A percentile compares a stretch with the other conserved stretches of the same genome.
Conservation (phyloP, 192 early-diverging fungal species). For the Diversispora epigaea region DNA sequence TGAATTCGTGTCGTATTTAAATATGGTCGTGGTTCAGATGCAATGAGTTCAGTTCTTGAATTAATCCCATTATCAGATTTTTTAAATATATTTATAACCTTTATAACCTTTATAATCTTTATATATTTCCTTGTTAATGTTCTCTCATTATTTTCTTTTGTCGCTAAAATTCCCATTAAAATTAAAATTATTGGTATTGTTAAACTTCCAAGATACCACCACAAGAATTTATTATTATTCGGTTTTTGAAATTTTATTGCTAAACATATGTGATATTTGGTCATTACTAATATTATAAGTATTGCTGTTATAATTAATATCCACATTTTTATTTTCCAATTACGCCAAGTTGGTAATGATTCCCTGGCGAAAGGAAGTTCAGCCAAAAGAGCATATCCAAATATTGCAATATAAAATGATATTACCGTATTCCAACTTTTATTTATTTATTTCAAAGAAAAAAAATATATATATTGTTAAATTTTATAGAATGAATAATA, state of each 20-base stretch:
- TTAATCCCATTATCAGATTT: neutral
- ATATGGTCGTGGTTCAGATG: neutral
- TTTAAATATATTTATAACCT: neutral
- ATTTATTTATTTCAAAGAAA: neutral
- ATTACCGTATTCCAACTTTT: constrained; percentile 41
- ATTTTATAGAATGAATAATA: neutral
- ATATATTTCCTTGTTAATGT: constrained; percentile 18
- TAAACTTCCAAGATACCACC: constrained; percentile 48
- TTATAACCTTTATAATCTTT: neutral
- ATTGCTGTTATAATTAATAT: constrained; percentile 58
- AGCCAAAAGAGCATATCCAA: constrained; percentile 58
- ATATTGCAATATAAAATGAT: constrained; percentile 38
- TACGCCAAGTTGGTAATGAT: constrained; percentile 58
- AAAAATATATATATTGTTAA: neutral
- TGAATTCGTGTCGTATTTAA: constrained; percentile 36
- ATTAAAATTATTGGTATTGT: constrained; percentile 47
- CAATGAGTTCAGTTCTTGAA: neutral
- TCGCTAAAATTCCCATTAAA: constrained; percentile 34
- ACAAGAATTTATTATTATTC: constrained; percentile 36
- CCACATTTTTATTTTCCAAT: constrained; percentile 69
- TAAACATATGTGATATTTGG: constrained; percentile 58
- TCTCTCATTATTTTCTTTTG: constrained; percentile 49
- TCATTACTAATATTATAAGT: constrained; percentile 55
- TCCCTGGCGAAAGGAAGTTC: constrained; percentile 69
- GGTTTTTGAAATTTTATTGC: constrained; percentile 37